Evolutionary conservation across 2,329 filamentous ascomycete species (phyloP).

Genomic region (Paracoccidioides lutzii): DNA sequence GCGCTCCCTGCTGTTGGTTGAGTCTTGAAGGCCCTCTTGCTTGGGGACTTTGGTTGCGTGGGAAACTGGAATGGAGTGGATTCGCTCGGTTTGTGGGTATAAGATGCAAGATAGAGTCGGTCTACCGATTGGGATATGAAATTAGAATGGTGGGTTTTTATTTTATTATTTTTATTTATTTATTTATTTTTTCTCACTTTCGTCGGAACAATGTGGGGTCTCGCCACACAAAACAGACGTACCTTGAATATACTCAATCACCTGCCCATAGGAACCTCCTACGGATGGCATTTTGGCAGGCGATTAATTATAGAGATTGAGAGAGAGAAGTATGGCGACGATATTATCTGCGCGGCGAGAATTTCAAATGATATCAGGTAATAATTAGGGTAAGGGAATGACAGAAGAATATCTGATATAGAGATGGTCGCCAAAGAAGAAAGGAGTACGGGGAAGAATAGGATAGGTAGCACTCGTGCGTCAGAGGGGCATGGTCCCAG

Average conservation of each 20-base stretch:
- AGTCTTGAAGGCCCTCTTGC: slow-evolving; percentile 61
- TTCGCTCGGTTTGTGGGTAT: slow-evolving; percentile 65
- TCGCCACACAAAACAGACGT: slow-evolving; percentile 24
- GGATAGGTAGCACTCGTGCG: not conserved
- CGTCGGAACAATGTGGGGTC: no score
- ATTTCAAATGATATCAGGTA: not conserved
- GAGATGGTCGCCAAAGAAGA: not conserved
- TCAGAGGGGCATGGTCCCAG: not conserved
- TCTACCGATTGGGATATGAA: slow-evolving; percentile 34
- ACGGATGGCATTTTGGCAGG: slow-evolving; percentile 34
- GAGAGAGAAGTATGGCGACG: not conserved
- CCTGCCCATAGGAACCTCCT: slow-evolving; percentile 61
- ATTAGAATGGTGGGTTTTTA: not conserved
- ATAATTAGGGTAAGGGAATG: not conserved
- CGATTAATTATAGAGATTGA: not conserved
- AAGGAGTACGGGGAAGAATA: not conserved
- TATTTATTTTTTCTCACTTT: not conserved
- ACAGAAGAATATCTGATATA: not conserved
- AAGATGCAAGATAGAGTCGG: slow-evolving; percentile 87
- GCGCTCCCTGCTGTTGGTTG: slow-evolving; percentile 42
- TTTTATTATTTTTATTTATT: not conserved
- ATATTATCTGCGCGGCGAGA: not conserved
- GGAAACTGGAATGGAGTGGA: slow-evolving; percentile 81
- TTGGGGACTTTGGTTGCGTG: slow-evolving; percentile 50
- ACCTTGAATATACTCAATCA: slow-evolving; percentile 96